Conservation (phyloP, 352 stramenopile genomes). For the Pythium volutum region DNA sequence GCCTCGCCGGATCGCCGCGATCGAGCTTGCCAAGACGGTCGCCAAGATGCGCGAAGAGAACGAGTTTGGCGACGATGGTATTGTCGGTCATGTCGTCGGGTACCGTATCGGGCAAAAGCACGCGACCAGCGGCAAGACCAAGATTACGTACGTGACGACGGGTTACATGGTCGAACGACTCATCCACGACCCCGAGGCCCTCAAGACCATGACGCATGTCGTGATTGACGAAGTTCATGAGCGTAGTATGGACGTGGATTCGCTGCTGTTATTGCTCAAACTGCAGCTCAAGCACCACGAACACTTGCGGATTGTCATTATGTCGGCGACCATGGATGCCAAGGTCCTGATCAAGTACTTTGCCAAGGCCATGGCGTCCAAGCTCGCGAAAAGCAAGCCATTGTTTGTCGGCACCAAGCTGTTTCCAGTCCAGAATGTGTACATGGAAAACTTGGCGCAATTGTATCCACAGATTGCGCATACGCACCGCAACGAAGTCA, state of each 20-base stretch:
- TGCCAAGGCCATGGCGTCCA: conserved; percentile 45
- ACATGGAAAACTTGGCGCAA: conserved; percentile 43
- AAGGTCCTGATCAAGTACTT: conserved; percentile 91
- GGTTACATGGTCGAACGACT: conserved; percentile 95
- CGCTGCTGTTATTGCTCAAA: conserved; percentile 92
- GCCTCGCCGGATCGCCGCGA: conserved; percentile 91
- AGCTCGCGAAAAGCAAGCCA: conserved; percentile 51
- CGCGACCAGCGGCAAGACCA: conserved; percentile 84
- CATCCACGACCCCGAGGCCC: conserved; percentile 89
- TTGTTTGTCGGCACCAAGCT: conserved; percentile 84
- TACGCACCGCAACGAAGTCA: conserved; percentile 40
- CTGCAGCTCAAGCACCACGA: conserved; percentile 57
- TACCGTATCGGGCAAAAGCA: conserved; percentile 91
- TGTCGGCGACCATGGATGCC: conserved; percentile 95
- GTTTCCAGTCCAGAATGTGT: conserved; percentile 65
- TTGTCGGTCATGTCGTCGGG: conserved; percentile 65
- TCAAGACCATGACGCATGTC: conserved; percentile 91
- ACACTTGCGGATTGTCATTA: conserved; percentile 91
- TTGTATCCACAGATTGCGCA: conserved; percentile 43
- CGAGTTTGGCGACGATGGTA: conserved; percentile 57
- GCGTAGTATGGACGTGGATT: conserved; percentile 94
- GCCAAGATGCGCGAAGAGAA: conserved; percentile 88
- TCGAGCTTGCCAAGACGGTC: conserved; percentile 88
- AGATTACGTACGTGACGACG: conserved; percentile 96
- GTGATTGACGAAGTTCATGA: conserved; percentile 97